Evolutionary conservation across 2,329 filamentous ascomycete species (phyloP), one percentile per base, ranked within the genome.

Genomic region (Aquanectria penicillioides): DNA sequence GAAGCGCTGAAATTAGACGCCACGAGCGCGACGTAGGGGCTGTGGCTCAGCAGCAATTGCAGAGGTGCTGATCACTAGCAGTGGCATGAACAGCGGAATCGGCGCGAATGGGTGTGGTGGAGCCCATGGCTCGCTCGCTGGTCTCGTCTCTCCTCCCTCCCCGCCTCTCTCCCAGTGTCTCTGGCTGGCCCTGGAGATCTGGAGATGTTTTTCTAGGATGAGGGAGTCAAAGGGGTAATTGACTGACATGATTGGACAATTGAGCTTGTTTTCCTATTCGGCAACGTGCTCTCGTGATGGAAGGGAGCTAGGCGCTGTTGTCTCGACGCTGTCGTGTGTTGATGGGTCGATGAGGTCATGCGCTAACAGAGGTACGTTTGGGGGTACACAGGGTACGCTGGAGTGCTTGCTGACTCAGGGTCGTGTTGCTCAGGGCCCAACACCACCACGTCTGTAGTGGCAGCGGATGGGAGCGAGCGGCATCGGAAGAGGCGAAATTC

Each of bases 321-420:
- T n/a, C n/a, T n/a, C n/a, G n/a, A n/a, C n/a, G n/a, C n/a, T 29
- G 41, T 53, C 22, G 43, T 44, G 43, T 34, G 48, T 18, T 20
- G 12, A 41, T 62, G 61, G 61, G 59, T 17, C 61, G 47, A 64
- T 63, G 51, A 56, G 59, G 51, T 62, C 61, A 62, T 61, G 61
- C 40, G 61, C 43, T 26, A n/a, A n/a, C n/a, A n/a, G n/a, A n/a
- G n/a, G n/a, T n/a, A n/a, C n/a, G n/a, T n/a, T n/a, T n/a, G n/a
- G n/a, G n/a, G n/a, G n/a, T n/a, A n/a, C n/a, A n/a, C n/a, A n/a
- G n/a, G n/a, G n/a, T n/a, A n/a, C n/a, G n/a, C n/a, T n/a, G n/a
- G 26, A 18, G n/a, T 6, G 53, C 20, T 12, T 13, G 51, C 57
- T 60, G 56, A 60, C 49, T 57, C 51, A 53, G 47, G 49, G 53